Evolutionary conservation across 768 basidiomycete species (phyloP), one percentile per base, ranked within the genome.

Genomic region (Auriscalpium orientale): DNA sequence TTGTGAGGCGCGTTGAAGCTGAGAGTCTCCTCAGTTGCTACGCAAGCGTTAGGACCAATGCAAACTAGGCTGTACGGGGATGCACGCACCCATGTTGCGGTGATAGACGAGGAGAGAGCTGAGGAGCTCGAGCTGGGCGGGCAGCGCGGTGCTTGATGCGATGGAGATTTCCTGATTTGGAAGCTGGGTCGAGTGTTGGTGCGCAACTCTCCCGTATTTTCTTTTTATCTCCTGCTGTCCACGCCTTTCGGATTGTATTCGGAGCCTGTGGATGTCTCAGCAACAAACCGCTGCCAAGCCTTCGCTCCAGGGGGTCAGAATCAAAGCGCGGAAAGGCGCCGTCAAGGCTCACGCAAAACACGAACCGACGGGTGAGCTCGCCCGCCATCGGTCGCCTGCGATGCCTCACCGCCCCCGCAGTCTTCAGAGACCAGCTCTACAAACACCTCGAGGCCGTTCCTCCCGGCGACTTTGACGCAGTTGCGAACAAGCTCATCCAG

Each of bases 321-420:
- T 93, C 67, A 93, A 87, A 83, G 89, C 89, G 69, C 85, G 91
- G 76, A 93, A 93, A 76, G 86, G 91, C 65, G 89, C 87, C 67
- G 91, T 91, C 64, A 93, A 93, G 74, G 91, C 91, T 40, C 85
- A 89, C 21, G 91, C 91, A 66, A 93, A 91, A 75, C 91, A 93
- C 91, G 91, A 93, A 76, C 91, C 91, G 57, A 72, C 85, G 61
- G 78, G 90, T 85, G 22, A 45, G 57, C 55, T n/a, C 37, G 60
- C 56, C 16, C 47, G 20, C 35, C 33, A 50, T 46, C 53, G 50
- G 43, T 37, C n/a, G 44, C 55, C 49, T 55, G 51, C 57, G 18
- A 64, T 46, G 9, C 45, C 44, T 46, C 5, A 36, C 21, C n/a
- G 37, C 13, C 55, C 34, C 56, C 21, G 16, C 62, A 92, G 91